Percentiles rank a stretch among this genome's conserved stretches.
phyloP scores from a whole-genome alignment of 305 asterid genomes.

The Fraxinus albicans region DNA sequence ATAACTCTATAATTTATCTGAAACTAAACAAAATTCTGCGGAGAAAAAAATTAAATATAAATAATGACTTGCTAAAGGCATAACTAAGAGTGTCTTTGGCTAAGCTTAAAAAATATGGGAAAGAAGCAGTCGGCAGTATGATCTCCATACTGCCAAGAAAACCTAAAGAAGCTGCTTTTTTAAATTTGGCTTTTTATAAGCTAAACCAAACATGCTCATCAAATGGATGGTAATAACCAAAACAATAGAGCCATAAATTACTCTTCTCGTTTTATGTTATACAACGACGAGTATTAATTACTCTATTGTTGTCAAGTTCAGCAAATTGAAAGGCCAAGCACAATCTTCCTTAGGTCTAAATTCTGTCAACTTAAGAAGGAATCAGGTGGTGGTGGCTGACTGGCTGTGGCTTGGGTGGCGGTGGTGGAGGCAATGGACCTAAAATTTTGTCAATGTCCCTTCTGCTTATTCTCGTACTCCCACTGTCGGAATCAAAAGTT shows the following conservation, averaged over 20 bases:
- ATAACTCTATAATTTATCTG: no score
- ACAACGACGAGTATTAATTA: background rate
- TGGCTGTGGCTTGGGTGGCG: background rate
- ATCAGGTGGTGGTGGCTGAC: background rate
- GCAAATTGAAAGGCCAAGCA: background rate
- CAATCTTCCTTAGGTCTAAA: background rate
- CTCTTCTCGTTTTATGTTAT: background rate
- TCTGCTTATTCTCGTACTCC: background rate
- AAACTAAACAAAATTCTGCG: background rate
- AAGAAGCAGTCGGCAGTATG: no score
- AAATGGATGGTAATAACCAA: background rate
- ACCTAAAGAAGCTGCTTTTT: no score
- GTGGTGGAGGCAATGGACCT: background rate
- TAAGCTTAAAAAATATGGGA: no score
- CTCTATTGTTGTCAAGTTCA: background rate
- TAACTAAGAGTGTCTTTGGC: no score
- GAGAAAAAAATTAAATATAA: background rate
- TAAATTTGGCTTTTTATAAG: background rate
- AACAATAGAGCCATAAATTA: background rate
- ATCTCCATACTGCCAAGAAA: no score
- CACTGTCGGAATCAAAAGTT: background rate
- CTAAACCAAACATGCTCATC: background rate
- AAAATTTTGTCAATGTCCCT: background rate
- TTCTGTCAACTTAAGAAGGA: background rate
- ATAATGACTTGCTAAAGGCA: no score